These are phyloP conservation scores for Gossypium davidsonii DNA, from an alignment of 441 rosid species.

Conservation along the genomic window DNA sequence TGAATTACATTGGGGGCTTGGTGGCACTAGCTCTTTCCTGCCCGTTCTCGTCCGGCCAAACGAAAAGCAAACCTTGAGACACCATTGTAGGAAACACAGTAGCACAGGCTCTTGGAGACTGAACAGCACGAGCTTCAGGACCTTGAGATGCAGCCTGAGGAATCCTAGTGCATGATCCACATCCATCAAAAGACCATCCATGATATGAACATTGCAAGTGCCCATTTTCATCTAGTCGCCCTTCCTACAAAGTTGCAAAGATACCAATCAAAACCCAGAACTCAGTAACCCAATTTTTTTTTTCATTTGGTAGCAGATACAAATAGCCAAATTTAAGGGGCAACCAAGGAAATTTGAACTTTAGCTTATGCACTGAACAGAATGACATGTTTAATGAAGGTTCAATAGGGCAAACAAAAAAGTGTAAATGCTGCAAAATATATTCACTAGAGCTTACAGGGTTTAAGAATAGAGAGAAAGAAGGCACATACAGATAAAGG, in stretches of 20 bases:
- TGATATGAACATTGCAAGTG: slow-evolving; percentile 91
- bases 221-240: slow-evolving; percentile 83
- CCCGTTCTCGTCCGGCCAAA: slow-evolving; percentile 94
- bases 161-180: slow-evolving; percentile 77
- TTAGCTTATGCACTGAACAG: not conserved
- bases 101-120: slow-evolving; percentile 72
- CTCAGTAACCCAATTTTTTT: not conserved
- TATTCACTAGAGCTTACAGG: too few relatives aligned
- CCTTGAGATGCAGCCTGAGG: slow-evolving; percentile 82
- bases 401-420: too few relatives aligned
- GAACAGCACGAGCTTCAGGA: slow-evolving; percentile 83
- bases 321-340: not conserved
- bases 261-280: slow-evolving; percentile 2
- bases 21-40: slow-evolving; percentile 73
- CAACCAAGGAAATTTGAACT: not conserved
- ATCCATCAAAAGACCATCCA: slow-evolving; percentile 89
- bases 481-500: slow-evolving; percentile 66
- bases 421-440: not conserved
- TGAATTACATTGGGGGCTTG: slow-evolving; percentile 49
- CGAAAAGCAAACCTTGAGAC: slow-evolving; percentile 90
- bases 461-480: slow-evolving; percentile 15
- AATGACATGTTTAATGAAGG: not conserved
- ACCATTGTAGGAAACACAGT: slow-evolving; percentile 64
- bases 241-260: slow-evolving; percentile 48
- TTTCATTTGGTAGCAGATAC: too few relatives aligned